A percentile compares a stretch with the other conserved stretches of the same genome.
Evolutionary conservation across 2,329 filamentous ascomycete species (phyloP).

Genomic region (Pseudogymnoascus sp.): DNA sequence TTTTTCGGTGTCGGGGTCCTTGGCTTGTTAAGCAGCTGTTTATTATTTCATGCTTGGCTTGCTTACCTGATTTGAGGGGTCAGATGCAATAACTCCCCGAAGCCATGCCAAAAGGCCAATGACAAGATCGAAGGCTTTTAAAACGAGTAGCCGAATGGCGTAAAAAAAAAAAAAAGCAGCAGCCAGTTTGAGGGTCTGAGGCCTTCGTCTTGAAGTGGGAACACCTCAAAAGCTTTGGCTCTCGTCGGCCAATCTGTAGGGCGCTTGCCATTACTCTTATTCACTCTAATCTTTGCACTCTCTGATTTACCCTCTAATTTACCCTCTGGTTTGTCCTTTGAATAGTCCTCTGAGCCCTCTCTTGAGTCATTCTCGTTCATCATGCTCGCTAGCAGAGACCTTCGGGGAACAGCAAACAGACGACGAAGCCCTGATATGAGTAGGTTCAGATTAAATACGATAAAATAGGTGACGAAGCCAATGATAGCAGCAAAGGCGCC

Average conservation of each 20-base stretch:
- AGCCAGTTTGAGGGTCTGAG: neutral
- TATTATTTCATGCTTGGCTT: neutral
- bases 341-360: neutral
- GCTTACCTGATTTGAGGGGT: neutral
- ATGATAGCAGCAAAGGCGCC: conserved; percentile 9
- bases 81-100: neutral
- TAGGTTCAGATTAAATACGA: conserved; percentile 15
- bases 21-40: neutral
- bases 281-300: neutral
- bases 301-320: neutral
- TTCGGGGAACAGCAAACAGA: neutral
- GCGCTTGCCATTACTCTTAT: too few relatives aligned
- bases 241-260: neutral
- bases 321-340: neutral
- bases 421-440: neutral
- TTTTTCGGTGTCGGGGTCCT: neutral
- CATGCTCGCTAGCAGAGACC: neutral
- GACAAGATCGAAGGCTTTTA: neutral
- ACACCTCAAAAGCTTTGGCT: neutral
- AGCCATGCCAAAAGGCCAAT: neutral
- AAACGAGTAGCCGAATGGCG: neutral
- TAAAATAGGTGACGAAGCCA: conserved; percentile 13
- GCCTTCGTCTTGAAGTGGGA: neutral
- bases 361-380: neutral
- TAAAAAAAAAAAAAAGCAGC: neutral